Base-by-base conservation (phyloP, 805 yeast species). In the Saccharomycopsis synnaedendra region DNA sequence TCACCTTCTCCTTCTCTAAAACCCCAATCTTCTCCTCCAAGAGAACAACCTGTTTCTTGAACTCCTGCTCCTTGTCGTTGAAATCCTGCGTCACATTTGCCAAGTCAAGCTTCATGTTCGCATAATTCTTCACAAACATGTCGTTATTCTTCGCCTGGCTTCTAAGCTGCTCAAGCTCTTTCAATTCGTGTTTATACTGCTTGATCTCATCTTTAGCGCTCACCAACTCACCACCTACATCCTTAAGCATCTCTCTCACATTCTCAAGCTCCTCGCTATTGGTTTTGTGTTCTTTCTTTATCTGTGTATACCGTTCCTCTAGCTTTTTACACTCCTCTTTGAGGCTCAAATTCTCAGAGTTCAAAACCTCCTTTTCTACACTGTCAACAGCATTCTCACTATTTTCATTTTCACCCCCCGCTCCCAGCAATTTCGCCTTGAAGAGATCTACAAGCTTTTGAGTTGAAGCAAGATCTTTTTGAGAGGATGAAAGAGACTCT, bases 151-250 rank as follows among this genome's bases (percentile, higher is more conserved):
- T 43, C 7, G 56, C 47, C 4, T 53, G 54, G 10, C 51, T 53
- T 11, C 50, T 39, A 41, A 50, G 34, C 5, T 40, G 45, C 8
- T 52, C 50, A 11, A 54, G 39, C 42, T 52, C 57, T 11, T 48
- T 48, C 6, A 41, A 36, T 39, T 7, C 29, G 32, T 47, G 47
- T 46, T 36, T 57, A 37, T 33, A 48, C 48, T 19, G 33, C 55
- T 82, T 80, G 27, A 80, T 45, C 46, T 75, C 65, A 42, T 82
- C 86, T 54, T 74, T 77, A 0, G 87, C 76, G 4, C 75, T 72
- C 1, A 88, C 94, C 5, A 88, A 67, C 44, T 86, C 94, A 57
- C 84, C 76, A 1, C 96, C 96, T 31, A 88, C 71, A 48, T 75
- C 78, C 53, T 73, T 73, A 46, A 89, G 61, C 85, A 82, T 85